Evolutionary conservation across 495 filamentous ascomycete species (phyloP), one percentile per base, ranked within the genome.

Genomic region (Penicillium subrubescens): DNA sequence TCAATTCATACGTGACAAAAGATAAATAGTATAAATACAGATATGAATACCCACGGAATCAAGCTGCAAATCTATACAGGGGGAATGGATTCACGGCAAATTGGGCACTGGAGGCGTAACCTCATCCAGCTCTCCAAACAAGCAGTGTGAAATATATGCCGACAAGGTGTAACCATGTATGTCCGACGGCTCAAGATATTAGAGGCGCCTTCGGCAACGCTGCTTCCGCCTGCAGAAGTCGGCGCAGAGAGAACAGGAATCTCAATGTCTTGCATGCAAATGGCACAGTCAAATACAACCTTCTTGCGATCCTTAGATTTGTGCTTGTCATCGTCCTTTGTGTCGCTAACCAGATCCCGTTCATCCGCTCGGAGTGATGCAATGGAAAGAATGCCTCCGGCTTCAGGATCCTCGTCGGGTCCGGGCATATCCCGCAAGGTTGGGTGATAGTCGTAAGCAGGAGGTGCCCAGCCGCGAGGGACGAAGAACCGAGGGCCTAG

Each of bases 101-200:
- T 97, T 7, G 95, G 95, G 82, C 95, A 99, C 77, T 95, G 92
- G 71, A 99, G 75, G 60, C 95, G 80, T 72, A 94, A 92, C 69
- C 89, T 84, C 90, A 97, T 96, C 95, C 95, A 98, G 39, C 92
- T 94, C 76, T 98, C 94, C 70, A 99, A 81, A 73, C 95, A 99
- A 56, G 86, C 81, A 52, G 90, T 96, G 73, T 99, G 95, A 73
- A 98, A 99, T 27, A 97, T 94, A 80, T 99, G 95, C 59, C 92
- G 84, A 74, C 95, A 99, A 37, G 95, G 94, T 58, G 95, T 99
- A 27, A 98, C 92, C 95, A 99, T 99, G 75, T 97, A 97, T 59
- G 83, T 78, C 53, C 93, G 84, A 60, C 94, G 81, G 27, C 89
- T 90, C 61, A 97, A 82, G 57, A 96, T 84, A 25, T 87, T 90